phyloP scores from a whole-genome alignment of 176 grass and related monocot species.

The Secale cereale region DNA sequence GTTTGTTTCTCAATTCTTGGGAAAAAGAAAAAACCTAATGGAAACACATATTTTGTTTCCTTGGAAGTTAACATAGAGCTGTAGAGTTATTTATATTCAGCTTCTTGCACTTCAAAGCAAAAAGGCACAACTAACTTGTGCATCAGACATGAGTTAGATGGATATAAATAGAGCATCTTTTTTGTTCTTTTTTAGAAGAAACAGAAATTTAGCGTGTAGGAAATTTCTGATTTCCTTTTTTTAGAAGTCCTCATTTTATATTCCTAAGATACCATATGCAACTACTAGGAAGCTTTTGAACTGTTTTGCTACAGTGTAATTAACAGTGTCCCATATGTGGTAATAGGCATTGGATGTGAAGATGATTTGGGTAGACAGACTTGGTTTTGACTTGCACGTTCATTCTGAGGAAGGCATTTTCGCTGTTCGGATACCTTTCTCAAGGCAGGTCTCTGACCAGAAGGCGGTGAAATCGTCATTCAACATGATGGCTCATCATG shows the following conservation, averaged over 20 bases:
- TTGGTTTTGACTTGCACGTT: conserved; percentile 83
- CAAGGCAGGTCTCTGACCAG: conserved; percentile 75
- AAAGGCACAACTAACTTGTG: neutral
- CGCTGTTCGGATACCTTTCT: conserved; percentile 72
- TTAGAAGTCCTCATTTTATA: neutral
- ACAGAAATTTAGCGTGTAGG: conserved; percentile 1
- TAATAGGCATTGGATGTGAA: conserved; percentile 61
- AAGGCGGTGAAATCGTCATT: conserved; percentile 88
- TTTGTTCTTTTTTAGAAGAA: neutral
- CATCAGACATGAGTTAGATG: neutral
- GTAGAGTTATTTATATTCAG: neutral
- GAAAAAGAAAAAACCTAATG: conserved; percentile 3
- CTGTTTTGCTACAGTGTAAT: neutral
- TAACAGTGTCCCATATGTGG: neutral
- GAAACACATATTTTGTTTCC: neutral
- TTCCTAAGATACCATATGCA: neutral
- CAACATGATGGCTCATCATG: conserved; percentile 97
- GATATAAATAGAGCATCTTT: neutral
- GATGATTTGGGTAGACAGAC: conserved; percentile 88
- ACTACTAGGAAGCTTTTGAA: neutral
- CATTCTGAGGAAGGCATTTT: conserved; percentile 56
- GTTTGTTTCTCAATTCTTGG: neutral
- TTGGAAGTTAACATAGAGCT: neutral
- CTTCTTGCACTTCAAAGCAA: neutral
- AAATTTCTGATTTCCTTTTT: neutral